phyloP scores from a whole-genome alignment of 2,329 filamentous ascomycete genomes.

The Penicillium sclerotigenum region DNA sequence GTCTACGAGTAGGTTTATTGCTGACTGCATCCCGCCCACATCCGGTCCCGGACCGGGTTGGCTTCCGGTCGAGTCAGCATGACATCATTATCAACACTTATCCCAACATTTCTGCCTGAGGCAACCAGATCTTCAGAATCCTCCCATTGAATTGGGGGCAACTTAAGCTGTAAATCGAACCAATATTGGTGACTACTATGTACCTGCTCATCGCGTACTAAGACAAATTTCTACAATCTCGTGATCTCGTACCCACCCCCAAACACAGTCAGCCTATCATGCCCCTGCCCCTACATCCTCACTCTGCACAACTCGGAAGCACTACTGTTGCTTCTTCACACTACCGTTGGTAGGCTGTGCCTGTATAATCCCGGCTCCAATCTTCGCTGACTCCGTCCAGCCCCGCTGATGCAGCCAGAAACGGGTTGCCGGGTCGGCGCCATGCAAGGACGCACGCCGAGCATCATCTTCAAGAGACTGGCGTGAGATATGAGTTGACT shows the following conservation, averaged over 20 bases:
- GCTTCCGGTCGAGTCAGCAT: background rate
- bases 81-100: background rate
- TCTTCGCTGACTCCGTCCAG: conserved; percentile 43
- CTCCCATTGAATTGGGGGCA: background rate
- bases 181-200: background rate
- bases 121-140: background rate
- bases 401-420: conserved; percentile 47
- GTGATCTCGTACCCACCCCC: background rate
- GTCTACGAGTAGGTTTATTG: background rate
- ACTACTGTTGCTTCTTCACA: conserved; percentile 38
- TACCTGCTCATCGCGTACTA: background rate
- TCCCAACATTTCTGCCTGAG: background rate
- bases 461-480: conserved; percentile 45
- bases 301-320: background rate
- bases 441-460: conserved; percentile 33
- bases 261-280: background rate
- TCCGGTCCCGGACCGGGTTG: background rate
- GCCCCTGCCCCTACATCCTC: background rate
- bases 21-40: conserved; percentile 1
- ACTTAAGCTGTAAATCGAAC: background rate
- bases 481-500: conserved; percentile 34
- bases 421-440: conserved; percentile 32
- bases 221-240: background rate
- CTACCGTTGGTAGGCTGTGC: conserved; percentile 23
- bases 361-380: conserved; percentile 43